Evolutionary conservation across 1,284 basidiomycete species (phyloP).

Genomic region (Hymenochaete sp.): DNA sequence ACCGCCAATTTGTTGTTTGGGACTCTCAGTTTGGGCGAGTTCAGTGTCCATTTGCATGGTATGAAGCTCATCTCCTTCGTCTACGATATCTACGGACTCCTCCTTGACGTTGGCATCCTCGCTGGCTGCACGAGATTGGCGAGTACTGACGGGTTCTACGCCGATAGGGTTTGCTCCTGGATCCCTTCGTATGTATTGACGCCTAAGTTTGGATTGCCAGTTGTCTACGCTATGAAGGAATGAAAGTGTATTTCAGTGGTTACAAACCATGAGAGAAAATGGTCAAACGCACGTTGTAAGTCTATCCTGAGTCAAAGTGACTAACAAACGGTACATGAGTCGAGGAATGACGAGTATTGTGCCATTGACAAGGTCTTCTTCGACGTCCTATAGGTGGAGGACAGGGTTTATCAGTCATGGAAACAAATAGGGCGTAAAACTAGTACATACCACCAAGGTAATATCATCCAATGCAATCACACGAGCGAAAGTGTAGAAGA

Average conservation of each 20-base stretch:
- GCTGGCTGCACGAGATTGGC: conserved; percentile 23
- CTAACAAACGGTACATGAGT: conserved; percentile 63
- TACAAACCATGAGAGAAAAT: conserved; percentile 4
- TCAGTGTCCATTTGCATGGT: conserved; percentile 3
- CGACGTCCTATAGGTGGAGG: conserved; percentile 50
- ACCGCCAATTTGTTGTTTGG: background rate
- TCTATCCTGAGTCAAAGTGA: conserved; percentile 68
- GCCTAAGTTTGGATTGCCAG: conserved; percentile 66
- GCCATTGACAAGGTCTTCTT: conserved; percentile 59
- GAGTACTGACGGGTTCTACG: conserved; percentile 34
- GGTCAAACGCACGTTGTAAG: conserved; percentile 57
- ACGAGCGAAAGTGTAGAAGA: conserved; percentile 67
- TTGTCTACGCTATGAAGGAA: conserved; percentile 48
- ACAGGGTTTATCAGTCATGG: conserved; percentile 10
- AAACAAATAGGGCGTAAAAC: conserved; percentile 17
- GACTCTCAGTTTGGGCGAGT: too few relatives aligned
- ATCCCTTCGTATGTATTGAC: conserved; percentile 61
- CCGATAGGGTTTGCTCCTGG: conserved; percentile 66
- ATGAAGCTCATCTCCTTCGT: conserved; percentile 11
- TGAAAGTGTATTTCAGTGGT: conserved; percentile 1
- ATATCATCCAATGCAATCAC: conserved; percentile 61
- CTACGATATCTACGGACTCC: conserved; percentile 11
- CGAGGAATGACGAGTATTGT: conserved; percentile 56
- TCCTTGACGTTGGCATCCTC: conserved; percentile 23
- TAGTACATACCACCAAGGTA: conserved; percentile 46